These are phyloP conservation scores for Ophiosphaerella narmari DNA, from an alignment of 2,329 filamentous ascomycete genomes.

Conservation along the genomic window DNA sequence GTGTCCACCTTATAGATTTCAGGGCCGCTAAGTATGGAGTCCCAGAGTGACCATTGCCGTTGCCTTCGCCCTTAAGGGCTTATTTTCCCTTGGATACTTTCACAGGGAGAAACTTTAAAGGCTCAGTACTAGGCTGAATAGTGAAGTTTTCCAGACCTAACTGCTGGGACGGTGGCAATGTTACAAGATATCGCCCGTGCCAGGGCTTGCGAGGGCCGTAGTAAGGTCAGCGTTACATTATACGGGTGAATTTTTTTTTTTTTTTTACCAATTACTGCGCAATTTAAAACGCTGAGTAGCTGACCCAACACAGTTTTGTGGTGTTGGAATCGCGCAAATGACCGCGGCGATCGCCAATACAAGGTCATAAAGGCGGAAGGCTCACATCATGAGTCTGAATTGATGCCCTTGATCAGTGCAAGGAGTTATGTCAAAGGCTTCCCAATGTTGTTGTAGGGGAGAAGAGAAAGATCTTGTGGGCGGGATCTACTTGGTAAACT, in stretches of 20 bases:
- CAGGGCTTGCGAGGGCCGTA: constrained; percentile 20
- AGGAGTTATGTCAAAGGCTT: too few species aligned
- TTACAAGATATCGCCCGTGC: constrained; percentile 19
- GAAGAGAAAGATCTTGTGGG: too few species aligned
- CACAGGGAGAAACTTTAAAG: constrained; percentile 17
- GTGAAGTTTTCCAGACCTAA: constrained; percentile 35
- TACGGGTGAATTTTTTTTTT: too few species aligned
- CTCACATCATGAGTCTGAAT: too few species aligned
- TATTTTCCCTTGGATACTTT: constrained; percentile 11
- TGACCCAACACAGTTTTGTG: too few species aligned
- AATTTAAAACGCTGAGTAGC: constrained; percentile 1
- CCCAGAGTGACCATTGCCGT: constrained; percentile 10
- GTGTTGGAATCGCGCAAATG: neutral
- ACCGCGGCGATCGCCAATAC: neutral
- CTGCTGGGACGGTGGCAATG: constrained; percentile 13
- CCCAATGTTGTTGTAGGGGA: too few species aligned
- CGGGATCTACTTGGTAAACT: too few species aligned
- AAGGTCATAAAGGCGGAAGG: too few species aligned
- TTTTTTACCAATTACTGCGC: constrained; percentile 15
- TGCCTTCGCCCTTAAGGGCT: constrained; percentile 15
- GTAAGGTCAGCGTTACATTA: neutral
- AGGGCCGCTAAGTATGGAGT: constrained; percentile 22
- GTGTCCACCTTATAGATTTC: constrained; percentile 8
- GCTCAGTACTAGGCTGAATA: constrained; percentile 19
- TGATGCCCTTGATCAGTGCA: too few species aligned